Evolutionary conservation across 2,329 filamentous ascomycete genomes (phyloP).

Genomic region (Beauveria sp.): DNA sequence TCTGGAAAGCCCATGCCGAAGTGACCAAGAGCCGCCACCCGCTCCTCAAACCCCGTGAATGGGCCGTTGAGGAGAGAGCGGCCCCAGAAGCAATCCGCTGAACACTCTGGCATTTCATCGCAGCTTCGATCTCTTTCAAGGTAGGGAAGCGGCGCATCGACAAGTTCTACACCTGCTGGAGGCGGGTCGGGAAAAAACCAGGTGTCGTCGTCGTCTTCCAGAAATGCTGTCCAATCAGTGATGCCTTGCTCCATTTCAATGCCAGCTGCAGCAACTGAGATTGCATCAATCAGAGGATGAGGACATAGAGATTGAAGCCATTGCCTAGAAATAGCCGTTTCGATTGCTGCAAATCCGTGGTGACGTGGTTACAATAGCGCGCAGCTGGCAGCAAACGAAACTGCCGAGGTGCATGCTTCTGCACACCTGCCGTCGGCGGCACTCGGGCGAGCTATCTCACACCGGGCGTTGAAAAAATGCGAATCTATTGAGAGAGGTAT

Average conservation of each 20-base stretch:
- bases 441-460: background rate
- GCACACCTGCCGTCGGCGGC: background rate
- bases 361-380: background rate
- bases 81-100: background rate
- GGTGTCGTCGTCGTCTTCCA: background rate
- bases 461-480: background rate
- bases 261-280: background rate
- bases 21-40: background rate
- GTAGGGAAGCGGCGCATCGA: background rate
- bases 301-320: background rate
- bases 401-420: background rate
- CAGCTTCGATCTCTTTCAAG: background rate
- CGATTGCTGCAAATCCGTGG: background rate
- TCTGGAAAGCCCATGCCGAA: background rate
- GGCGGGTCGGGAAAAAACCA: background rate
- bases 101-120: background rate
- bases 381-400: constrained; percentile 10
- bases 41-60: background rate
- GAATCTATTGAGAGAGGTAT: background rate
- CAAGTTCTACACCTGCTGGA: background rate
- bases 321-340: background rate
- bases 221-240: background rate
- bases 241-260: background rate
- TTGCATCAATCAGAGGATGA: background rate
- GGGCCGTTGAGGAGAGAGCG: background rate